These are phyloP conservation scores for Coleophoma cylindrospora DNA, from an alignment of 2,329 filamentous ascomycete genomes.

Conservation along the genomic window DNA sequence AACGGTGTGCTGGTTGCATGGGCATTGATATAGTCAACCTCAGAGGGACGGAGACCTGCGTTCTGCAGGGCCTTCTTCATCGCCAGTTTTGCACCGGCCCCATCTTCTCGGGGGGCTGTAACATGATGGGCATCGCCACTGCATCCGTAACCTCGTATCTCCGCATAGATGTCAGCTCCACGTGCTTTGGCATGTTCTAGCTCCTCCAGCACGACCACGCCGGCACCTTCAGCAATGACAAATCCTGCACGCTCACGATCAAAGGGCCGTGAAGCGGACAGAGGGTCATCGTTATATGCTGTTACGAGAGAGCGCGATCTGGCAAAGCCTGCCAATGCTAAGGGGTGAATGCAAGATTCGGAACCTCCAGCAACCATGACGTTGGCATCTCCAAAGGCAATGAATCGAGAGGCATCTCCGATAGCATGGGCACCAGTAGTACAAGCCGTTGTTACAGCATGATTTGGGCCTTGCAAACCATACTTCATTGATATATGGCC, in stretches of 20 bases:
- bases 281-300: slow-evolving; percentile 68
- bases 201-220: slow-evolving; percentile 83
- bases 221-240: slow-evolving; percentile 89
- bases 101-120: slow-evolving; percentile 81
- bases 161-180: slow-evolving; percentile 80
- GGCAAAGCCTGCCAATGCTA: slow-evolving; percentile 88
- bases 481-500: slow-evolving; percentile 93
- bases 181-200: slow-evolving; percentile 78
- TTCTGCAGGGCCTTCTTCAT: slow-evolving; percentile 81
- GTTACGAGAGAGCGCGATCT: slow-evolving; percentile 82
- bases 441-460: slow-evolving; percentile 89
- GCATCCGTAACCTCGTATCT: slow-evolving; percentile 82
- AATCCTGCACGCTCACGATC: slow-evolving; percentile 78
- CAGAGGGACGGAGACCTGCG: slow-evolving; percentile 60
- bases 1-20: slow-evolving; percentile 86
- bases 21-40: slow-evolving; percentile 90
- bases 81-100: slow-evolving; percentile 72
- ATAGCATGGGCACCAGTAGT: slow-evolving; percentile 94
- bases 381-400: slow-evolving; percentile 84
- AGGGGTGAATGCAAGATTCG: slow-evolving; percentile 91
- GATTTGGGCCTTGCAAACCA: slow-evolving; percentile 86
- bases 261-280: slow-evolving; percentile 77
- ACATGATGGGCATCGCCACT: slow-evolving; percentile 91
- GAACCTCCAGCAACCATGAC: slow-evolving; percentile 96
- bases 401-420: slow-evolving; percentile 89